Base-by-base conservation (phyloP, 768 basidiomycete species). In the Suillus plorans region DNA sequence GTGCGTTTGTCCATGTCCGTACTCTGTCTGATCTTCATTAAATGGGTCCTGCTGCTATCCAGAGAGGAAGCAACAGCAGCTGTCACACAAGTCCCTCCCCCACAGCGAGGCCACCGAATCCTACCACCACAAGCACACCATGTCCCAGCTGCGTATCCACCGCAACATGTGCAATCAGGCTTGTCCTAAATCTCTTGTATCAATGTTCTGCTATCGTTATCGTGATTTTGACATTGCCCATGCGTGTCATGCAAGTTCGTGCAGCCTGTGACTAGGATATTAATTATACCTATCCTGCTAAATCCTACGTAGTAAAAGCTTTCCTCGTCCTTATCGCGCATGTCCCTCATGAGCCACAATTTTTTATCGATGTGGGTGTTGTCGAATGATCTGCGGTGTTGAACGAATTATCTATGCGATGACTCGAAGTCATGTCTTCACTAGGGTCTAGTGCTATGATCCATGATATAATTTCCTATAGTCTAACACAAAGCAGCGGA, bases 1-100 rank as follows among this genome's bases (percentile, higher is more conserved):
- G 86, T 85, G 66, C 65, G 78, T 79, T 71, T 47, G 58, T 61
- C 2, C 8, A 12, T 42, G 41, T 28, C 28, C 39, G n/a, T 25
- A 4, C 64, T 73, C 25, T 28, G 36, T 36, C 47, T 50, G 20
- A 10, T 39, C 13, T 47, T 42, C 37, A 34, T n/a, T 10, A 20
- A 50, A 22, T 57, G 31, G 56, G 64, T 50, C 53, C 42, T 50
- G 6, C 50, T 25, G 25, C 60, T 36, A 28, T 64, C 13, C 22
- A 75, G 74, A 16, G 76, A 77, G 20, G 74, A 77, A 56, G 74
- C 68, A 25, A 67, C 69, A 28, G 58, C 59, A 12, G 62, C 70
- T n/a, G n/a, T 60, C n/a, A 4, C 56, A 37, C 22, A 58, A 47
- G 34, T 63, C 0, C 63, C 67, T 34, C 66, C 55, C 39, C n/a